Evolutionary conservation across 2,329 filamentous ascomycete genomes (phyloP), one percentile per base, ranked within the genome.

Genomic region (Ilyonectria robusta): DNA sequence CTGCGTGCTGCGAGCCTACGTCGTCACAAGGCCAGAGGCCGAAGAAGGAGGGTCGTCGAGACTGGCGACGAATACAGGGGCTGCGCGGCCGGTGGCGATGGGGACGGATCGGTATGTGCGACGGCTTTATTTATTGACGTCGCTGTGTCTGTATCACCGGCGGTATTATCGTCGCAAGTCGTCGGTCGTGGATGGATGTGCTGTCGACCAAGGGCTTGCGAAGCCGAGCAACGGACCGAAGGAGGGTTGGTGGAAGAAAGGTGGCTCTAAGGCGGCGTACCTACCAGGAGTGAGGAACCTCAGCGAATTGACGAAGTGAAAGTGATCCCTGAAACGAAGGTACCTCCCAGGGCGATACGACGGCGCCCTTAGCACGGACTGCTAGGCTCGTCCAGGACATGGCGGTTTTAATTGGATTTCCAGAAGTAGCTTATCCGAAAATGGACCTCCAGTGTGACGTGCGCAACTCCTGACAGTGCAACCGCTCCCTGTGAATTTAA

Each of bases 231-330:
- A 31, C 48, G 23, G 42, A 66, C 55, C 33, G 46, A 58, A 47
- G 62, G 59, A 60, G 58, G 61, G 55, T 60, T 26, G 4, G 65
- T 62, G 59, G 58, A 70, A 66, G 64, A 64, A 66, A 71, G 57
- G 62, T 75, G 72, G 72, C 67, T 72, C 48, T 54, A 66, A 68
- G 55, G 56, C 48, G 17, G 26, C 54, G 46, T 40, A 59, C 67
- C 63, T 47, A 59, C 62, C 63, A 60, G 63, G 48, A 66, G 51
- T 37, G 35, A 73, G 70, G 63, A 64, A 56, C 59, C 62, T 72
- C 66, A 53, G 59, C 61, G 62, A 66, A 70, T 65, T 67, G 63
- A 73, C 69, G 66, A 72, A 58, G 67, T 70, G 29, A 54, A 72
- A 58, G 67, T 70, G 29, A 54, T 66, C 63, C 58, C 53, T 61